phyloP scores from a whole-genome alignment of 805 yeast genomes.

The Deakozyma indianensis region DNA sequence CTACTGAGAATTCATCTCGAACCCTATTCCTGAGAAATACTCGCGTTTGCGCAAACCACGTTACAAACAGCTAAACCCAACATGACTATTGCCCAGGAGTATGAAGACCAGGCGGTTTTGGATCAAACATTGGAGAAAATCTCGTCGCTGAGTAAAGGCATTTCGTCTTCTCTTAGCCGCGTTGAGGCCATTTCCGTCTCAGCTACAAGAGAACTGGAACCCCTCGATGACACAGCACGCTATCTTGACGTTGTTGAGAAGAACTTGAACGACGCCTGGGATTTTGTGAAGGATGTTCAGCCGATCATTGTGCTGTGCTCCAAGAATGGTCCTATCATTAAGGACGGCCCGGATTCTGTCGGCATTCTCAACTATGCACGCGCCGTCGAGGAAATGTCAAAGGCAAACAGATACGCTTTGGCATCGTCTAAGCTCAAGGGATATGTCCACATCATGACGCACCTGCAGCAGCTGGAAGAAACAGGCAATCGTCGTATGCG shows the following conservation, averaged over 20 bases:
- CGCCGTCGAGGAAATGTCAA: background rate
- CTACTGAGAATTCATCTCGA: too few relatives aligned
- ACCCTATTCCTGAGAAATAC: too few relatives aligned
- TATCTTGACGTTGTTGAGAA: background rate
- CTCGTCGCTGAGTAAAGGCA: background rate
- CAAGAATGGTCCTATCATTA: background rate
- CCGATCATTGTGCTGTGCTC: background rate
- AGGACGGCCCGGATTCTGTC: background rate
- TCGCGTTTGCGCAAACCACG: too few relatives aligned
- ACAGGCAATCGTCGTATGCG: background rate
- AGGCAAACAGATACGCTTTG: background rate
- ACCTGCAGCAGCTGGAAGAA: background rate
- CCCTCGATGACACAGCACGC: background rate
- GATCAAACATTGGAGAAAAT: background rate
- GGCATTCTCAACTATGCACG: background rate
- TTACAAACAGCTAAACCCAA: too few relatives aligned
- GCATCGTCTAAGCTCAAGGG: background rate
- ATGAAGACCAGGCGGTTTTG: conserved; percentile 1
- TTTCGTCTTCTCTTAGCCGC: background rate
- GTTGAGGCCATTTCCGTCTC: background rate
- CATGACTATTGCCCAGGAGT: background rate
- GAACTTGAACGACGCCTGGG: background rate
- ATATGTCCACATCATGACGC: background rate
- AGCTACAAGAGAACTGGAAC: background rate
- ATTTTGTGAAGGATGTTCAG: background rate